These are phyloP conservation scores for Naganishia albida DNA, from an alignment of 1,284 basidiomycete species.

Conservation along the genomic window DNA sequence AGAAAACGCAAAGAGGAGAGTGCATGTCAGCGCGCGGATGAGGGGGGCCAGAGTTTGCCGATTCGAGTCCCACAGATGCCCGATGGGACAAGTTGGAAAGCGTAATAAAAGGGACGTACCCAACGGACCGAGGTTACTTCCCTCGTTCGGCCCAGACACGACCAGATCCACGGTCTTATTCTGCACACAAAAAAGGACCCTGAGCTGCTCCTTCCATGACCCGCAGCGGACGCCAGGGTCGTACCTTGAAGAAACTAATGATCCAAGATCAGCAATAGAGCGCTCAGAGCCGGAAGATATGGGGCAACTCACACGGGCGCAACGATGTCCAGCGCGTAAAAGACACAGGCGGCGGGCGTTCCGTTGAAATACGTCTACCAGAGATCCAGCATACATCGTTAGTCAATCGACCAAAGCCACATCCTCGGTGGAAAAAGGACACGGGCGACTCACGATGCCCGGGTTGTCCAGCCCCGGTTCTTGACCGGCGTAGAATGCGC, in stretches of 20 bases:
- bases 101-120: constrained; percentile 3
- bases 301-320: constrained; percentile 20
- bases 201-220: no score
- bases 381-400: neutral
- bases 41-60: no score
- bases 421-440: no score
- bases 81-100: no score
- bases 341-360: constrained; percentile 31
- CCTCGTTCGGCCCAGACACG: constrained; percentile 28
- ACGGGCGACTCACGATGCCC: constrained; percentile 11
- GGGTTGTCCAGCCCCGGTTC: constrained; percentile 28
- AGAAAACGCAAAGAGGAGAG: neutral
- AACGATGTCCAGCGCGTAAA: constrained; percentile 30
- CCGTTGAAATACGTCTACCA: constrained; percentile 30
- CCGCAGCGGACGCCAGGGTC: neutral
- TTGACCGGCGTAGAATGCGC: constrained; percentile 15
- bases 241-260: constrained; percentile 29
- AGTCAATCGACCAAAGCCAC: no score
- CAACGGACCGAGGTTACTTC: constrained; percentile 26
- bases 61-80: no score
- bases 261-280: no score
- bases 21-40: no score
- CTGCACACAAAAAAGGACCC: neutral
- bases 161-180: constrained; percentile 27
- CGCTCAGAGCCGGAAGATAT: no score